Conservation (phyloP, 108 stramenopile species). For the Schizochytrium sp. region DNA sequence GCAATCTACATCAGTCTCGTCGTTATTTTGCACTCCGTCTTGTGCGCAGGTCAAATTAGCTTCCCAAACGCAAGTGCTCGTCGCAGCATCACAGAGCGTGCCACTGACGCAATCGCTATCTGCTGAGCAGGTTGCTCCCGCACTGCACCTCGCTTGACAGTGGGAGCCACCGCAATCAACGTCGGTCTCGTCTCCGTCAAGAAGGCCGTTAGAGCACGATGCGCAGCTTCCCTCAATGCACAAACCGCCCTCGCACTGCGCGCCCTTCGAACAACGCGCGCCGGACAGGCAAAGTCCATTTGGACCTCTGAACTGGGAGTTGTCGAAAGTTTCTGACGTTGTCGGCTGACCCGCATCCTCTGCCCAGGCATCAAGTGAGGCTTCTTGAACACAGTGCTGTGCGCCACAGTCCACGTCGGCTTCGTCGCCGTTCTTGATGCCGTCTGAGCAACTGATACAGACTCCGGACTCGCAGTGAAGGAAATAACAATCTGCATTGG, state of each 20-base stretch:
- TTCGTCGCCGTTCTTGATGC: background rate
- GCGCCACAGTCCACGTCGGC: background rate
- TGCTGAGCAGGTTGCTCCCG: background rate
- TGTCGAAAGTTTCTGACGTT: background rate
- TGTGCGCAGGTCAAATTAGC: background rate
- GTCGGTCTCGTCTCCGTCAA: conserved; percentile 10
- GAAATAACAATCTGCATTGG: background rate
- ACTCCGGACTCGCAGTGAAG: background rate
- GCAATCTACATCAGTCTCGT: background rate
- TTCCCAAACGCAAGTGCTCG: background rate
- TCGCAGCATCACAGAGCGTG: background rate
- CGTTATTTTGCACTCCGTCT: background rate
- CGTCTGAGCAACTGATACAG: background rate
- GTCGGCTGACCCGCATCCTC: background rate
- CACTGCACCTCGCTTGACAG: background rate
- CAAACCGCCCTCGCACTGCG: background rate
- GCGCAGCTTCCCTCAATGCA: background rate
- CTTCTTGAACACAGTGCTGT: background rate
- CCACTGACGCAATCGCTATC: background rate
- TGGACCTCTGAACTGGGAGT: background rate
- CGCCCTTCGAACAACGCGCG: background rate
- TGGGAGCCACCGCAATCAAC: background rate
- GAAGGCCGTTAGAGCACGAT: background rate
- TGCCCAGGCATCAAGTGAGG: background rate
- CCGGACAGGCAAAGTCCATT: background rate